phyloP scores from a whole-genome alignment of 306 rosid genomes.

The Dicorynia guianensis region DNA sequence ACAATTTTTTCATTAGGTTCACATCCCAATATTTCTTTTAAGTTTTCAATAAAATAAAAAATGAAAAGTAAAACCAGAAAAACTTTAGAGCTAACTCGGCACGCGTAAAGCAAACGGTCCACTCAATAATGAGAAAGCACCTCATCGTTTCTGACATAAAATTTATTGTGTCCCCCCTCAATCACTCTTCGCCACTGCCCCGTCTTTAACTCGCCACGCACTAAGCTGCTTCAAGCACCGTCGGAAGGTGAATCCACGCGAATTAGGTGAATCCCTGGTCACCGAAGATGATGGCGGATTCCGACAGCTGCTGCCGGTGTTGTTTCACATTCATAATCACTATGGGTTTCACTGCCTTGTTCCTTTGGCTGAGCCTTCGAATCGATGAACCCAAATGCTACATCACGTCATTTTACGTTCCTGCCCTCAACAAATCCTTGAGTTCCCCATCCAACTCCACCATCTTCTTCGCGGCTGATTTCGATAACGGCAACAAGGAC shows the following conservation, averaged over 20 bases:
- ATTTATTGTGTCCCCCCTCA: too few species aligned
- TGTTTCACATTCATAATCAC: slow-evolving; percentile 44
- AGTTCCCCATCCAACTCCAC: slow-evolving; percentile 49
- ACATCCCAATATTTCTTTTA: too few species aligned
- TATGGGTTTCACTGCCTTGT: slow-evolving; percentile 47
- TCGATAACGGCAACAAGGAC: slow-evolving; percentile 72
- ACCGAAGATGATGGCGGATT: slow-evolving; percentile 25
- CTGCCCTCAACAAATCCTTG: slow-evolving; percentile 68
- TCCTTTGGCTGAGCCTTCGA: slow-evolving; percentile 64
- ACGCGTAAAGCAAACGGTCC: not conserved
- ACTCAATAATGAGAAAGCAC: not conserved
- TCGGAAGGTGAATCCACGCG: not conserved
- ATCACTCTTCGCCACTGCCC: too few species aligned
- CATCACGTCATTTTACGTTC: slow-evolving; percentile 58
- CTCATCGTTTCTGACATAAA: too few species aligned
- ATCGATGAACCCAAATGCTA: slow-evolving; percentile 60
- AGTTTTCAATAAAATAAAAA: too few species aligned
- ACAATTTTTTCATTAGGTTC: too few species aligned
- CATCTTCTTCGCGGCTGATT: slow-evolving; percentile 42
- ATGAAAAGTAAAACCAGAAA: too few species aligned
- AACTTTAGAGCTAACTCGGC: too few species aligned
- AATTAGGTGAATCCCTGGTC: too few species aligned
- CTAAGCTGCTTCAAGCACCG: not conserved
- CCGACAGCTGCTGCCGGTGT: slow-evolving; percentile 42
- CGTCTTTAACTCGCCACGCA: not conserved